Conservation (phyloP, 1,139 yeast genomes). For the Petasospora fabianii region DNA sequence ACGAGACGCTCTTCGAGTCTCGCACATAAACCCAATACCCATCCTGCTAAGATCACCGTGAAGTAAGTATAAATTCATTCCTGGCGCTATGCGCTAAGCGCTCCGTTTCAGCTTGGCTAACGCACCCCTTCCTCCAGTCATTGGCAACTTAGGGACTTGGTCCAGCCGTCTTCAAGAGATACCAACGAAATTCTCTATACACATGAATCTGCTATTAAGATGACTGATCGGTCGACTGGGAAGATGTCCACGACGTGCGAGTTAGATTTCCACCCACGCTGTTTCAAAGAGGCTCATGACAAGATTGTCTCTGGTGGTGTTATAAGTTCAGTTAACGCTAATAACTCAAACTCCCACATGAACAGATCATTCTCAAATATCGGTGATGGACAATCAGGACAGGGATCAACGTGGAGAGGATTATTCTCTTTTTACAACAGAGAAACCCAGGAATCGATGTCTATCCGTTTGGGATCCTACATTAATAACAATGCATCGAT, state of each 20-base stretch:
- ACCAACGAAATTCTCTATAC: conserved; percentile 47
- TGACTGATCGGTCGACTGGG: conserved; percentile 39
- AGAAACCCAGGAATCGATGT: conserved; percentile 41
- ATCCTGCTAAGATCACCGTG: conserved; percentile 32
- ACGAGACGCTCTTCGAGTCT: conserved; percentile 20
- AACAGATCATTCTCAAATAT: conserved; percentile 27
- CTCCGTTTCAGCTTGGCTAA: not conserved
- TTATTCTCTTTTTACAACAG: conserved; percentile 56
- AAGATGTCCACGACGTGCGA: conserved; percentile 38
- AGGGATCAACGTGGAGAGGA: conserved; percentile 47
- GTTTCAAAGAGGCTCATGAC: conserved; percentile 59
- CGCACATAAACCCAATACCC: conserved; percentile 21
- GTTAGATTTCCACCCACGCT: conserved; percentile 62
- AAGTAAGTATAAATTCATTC: conserved; percentile 26
- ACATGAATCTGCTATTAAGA: conserved; percentile 41
- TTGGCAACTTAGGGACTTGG: conserved; percentile 84
- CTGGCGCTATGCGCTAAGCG: not conserved
- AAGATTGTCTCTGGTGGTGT: conserved; percentile 71
- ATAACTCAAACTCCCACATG: conserved; percentile 12
- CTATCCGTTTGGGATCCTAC: conserved; percentile 68
- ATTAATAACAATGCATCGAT: conserved; percentile 81
- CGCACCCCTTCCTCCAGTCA: conserved; percentile 43
- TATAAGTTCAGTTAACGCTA: conserved; percentile 31
- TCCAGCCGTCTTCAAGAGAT: conserved; percentile 43
- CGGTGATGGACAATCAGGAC: conserved; percentile 23